Evolutionary conservation across 2,329 filamentous ascomycete genomes (phyloP).

Genomic region (Macrophomina pseudophaseolina): DNA sequence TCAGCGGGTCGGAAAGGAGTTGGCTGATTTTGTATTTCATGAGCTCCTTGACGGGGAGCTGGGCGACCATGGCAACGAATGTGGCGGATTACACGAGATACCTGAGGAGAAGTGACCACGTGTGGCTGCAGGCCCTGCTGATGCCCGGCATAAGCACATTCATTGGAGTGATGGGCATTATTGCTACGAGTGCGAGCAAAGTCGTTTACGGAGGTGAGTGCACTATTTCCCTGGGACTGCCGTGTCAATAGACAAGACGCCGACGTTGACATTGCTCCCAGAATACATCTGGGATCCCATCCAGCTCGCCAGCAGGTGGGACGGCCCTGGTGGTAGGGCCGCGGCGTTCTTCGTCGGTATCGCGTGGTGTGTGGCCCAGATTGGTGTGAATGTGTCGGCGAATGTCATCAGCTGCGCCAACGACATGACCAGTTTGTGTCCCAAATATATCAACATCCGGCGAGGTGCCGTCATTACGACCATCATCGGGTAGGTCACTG

Average conservation of each 20-base stretch:
- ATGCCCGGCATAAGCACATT: conserved; percentile 34
- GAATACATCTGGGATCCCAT: conserved; percentile 35
- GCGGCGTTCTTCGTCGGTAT: conserved; percentile 37
- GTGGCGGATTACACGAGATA: conserved; percentile 35
- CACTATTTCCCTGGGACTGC: too few species aligned
- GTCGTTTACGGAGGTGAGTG: conserved; percentile 30
- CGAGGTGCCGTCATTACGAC: conserved; percentile 34
- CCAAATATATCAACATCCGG: conserved; percentile 36
- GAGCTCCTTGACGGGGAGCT: conserved; percentile 28
- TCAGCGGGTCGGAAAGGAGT: conserved; percentile 25
- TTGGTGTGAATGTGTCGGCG: conserved; percentile 37
- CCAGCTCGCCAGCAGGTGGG: conserved; percentile 34
- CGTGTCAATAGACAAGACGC: too few species aligned
- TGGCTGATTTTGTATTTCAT: conserved; percentile 31
- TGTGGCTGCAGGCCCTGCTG: conserved; percentile 32
- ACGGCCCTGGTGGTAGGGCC: conserved; percentile 32
- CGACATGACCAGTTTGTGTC: conserved; percentile 35
- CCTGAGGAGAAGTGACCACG: conserved; percentile 28
- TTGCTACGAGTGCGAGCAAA: conserved; percentile 32
- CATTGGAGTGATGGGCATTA: conserved; percentile 35
- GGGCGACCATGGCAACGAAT: conserved; percentile 32
- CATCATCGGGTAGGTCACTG: conserved; percentile 29
- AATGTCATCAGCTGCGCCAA: conserved; percentile 37
- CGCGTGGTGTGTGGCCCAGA: conserved; percentile 35
- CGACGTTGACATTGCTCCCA: neutral